Conservation (phyloP, 371 early-diverging fungal genomes). For the Syncephalastrum sp. region DNA sequence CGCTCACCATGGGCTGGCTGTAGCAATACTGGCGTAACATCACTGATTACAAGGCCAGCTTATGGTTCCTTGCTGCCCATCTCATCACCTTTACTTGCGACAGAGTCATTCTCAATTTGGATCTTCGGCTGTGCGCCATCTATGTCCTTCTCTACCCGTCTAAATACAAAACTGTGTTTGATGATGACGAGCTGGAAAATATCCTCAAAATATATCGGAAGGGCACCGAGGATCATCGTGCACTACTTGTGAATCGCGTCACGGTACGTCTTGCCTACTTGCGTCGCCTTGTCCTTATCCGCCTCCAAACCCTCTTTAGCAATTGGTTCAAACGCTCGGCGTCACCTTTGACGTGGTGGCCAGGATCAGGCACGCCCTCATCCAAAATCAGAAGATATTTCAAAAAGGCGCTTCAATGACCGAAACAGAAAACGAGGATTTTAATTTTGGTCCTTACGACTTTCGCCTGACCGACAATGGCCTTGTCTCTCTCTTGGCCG, state of each 20-base stretch:
- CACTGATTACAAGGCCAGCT: conserved; percentile 3
- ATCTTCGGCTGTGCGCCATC: conserved; percentile 8
- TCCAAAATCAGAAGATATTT: background rate
- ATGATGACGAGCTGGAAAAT: background rate
- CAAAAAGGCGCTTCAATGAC: background rate
- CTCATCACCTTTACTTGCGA: conserved; percentile 8
- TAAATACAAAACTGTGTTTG: conserved; percentile 4
- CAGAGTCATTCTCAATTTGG: conserved; percentile 11
- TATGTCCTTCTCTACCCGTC: conserved; percentile 8
- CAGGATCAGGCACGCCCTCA: background rate
- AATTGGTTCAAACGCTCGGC: conserved; percentile 1
- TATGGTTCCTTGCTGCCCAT: conserved; percentile 11
- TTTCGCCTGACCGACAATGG: conserved; percentile 12
- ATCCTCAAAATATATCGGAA: background rate
- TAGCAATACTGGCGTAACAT: conserved; percentile 4
- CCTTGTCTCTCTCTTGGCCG: conserved; percentile 10
- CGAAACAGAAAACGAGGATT: background rate
- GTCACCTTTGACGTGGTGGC: conserved; percentile 11
- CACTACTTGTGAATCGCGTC: conserved; percentile 4
- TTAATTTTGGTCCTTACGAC: background rate
- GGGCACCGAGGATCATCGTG: no score
- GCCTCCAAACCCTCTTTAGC: background rate
- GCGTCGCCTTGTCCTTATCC: background rate
- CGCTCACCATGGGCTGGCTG: background rate
- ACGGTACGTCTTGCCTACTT: conserved; percentile 4